phyloP scores from a whole-genome alignment of 768 basidiomycete genomes.

The Lactifluus subvellereus region DNA sequence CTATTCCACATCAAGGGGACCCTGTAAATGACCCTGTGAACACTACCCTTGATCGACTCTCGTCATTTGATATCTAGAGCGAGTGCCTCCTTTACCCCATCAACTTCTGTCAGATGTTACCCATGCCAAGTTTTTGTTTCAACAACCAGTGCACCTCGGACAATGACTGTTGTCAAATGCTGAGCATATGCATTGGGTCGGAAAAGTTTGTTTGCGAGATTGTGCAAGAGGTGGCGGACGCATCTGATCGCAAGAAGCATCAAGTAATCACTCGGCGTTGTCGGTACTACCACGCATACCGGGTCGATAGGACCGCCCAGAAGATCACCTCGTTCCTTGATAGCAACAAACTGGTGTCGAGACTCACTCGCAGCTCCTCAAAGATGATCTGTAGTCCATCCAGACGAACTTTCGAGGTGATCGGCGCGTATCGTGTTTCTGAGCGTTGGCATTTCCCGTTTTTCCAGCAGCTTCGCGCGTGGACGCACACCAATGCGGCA shows the following conservation, averaged over 20 bases:
- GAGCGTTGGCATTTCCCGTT: background rate
- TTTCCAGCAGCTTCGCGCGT: too few relatives aligned
- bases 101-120: background rate
- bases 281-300: background rate
- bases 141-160: background rate
- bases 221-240: background rate
- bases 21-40: background rate
- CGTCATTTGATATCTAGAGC: background rate
- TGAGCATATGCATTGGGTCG: background rate
- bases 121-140: background rate
- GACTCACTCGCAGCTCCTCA: background rate
- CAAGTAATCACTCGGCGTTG: background rate
- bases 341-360: background rate
- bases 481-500: background rate
- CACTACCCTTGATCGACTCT: background rate
- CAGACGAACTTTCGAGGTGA: background rate
- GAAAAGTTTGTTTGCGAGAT: background rate
- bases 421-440: background rate
- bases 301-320: background rate
- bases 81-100: background rate
- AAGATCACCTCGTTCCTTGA: background rate
- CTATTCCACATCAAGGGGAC: too few relatives aligned
- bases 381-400: background rate
- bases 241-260: background rate
- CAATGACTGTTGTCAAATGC: background rate